Evolutionary conservation across 2,329 filamentous ascomycete genomes (phyloP).

Genomic region (Aspergillus tubingensis): DNA sequence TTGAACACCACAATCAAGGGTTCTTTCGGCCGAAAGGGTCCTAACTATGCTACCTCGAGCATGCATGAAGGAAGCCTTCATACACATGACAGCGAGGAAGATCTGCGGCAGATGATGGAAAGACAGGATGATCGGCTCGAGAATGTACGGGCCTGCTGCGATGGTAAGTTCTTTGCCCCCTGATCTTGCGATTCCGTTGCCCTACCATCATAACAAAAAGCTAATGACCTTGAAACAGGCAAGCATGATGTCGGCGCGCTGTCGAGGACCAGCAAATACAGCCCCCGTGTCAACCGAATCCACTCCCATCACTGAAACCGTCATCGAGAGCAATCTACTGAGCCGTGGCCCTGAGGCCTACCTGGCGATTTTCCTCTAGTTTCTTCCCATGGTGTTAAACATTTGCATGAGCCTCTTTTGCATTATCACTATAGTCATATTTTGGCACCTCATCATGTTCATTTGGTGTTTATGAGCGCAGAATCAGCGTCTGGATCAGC

Average conservation of each 20-base stretch:
- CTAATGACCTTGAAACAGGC: conserved; percentile 48
- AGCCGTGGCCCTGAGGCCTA: conserved; percentile 1
- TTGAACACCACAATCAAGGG: conserved; percentile 51
- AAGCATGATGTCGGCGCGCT: conserved; percentile 68
- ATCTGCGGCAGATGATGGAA: conserved; percentile 77
- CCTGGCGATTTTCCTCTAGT: conserved; percentile 1
- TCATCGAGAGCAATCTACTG: not conserved
- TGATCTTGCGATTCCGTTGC: conserved; percentile 16
- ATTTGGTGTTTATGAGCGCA: conserved; percentile 7
- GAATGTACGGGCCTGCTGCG: conserved; percentile 95
- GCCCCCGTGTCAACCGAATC: conserved; percentile 40
- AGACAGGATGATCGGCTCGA: conserved; percentile 72
- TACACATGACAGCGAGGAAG: conserved; percentile 74
- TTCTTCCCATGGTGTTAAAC: conserved; percentile 1
- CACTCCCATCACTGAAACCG: conserved; percentile 38
- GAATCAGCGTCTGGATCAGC: conserved; percentile 5
- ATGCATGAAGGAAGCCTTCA: conserved; percentile 43
- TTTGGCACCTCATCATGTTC: not conserved
- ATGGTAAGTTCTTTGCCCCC: conserved; percentile 67
- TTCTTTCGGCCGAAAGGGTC: conserved; percentile 52
- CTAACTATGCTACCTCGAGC: conserved; percentile 37
- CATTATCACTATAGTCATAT: not conserved
- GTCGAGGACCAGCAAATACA: conserved; percentile 45
- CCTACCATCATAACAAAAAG: not conserved
- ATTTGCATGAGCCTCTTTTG: conserved; percentile 4